phyloP scores from a whole-genome alignment of 208 protist genomes.

The Wallacemonas sp. region DNA sequence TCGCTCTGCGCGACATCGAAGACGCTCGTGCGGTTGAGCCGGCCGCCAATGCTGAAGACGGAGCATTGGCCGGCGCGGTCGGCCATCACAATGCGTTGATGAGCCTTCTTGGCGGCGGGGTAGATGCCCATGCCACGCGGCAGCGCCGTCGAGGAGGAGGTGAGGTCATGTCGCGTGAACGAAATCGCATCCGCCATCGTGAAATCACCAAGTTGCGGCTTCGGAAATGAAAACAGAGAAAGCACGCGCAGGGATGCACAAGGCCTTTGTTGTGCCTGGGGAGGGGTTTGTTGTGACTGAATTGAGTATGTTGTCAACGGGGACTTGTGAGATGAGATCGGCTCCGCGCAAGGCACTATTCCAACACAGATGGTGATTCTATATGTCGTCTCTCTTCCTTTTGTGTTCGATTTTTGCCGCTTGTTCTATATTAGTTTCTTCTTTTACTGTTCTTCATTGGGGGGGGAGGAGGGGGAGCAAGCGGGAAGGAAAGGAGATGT shows the following conservation, averaged over 20 bases:
- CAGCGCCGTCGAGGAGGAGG: slow-evolving; percentile 32
- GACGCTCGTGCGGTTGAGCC: slow-evolving; percentile 38
- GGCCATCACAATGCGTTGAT: slow-evolving; percentile 76
- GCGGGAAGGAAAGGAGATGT: not conserved
- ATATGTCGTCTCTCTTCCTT: not conserved
- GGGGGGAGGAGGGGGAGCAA: not conserved
- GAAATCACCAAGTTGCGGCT: not conserved
- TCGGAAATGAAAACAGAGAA: slow-evolving; percentile 3
- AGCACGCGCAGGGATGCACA: not conserved
- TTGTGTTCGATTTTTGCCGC: not conserved
- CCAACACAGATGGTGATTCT: too few species aligned
- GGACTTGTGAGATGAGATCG: too few species aligned
- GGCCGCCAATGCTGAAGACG: slow-evolving; percentile 64
- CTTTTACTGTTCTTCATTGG: not conserved
- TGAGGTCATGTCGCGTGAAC: slow-evolving; percentile 45
- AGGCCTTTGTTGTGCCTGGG: not conserved
- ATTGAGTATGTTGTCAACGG: too few species aligned
- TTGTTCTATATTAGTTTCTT: too few species aligned
- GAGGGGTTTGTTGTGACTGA: not conserved
- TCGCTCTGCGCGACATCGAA: slow-evolving; percentile 49
- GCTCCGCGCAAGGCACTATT: too few species aligned
- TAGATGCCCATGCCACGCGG: slow-evolving; percentile 68
- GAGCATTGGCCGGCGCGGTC: slow-evolving; percentile 60
- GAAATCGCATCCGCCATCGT: slow-evolving; percentile 6
- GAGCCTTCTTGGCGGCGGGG: slow-evolving; percentile 62